Percentiles rank a stretch among this genome's conserved stretches.
phyloP scores from a whole-genome alignment of 257 asterid species.

The Paraleonurus japonicus region DNA sequence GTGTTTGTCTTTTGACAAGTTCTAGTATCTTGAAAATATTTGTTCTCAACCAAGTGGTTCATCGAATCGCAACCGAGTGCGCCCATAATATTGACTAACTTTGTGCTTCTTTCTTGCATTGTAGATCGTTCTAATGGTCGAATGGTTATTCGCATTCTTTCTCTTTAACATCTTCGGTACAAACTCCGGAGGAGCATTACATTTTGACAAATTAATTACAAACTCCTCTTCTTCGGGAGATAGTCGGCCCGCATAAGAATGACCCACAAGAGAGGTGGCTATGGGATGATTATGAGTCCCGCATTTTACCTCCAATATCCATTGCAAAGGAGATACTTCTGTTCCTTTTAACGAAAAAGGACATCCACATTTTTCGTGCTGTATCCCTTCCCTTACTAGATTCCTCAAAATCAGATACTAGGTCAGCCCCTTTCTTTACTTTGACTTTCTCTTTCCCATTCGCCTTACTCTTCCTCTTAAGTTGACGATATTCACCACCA shows the following conservation, averaged over 20 bases:
- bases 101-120: background rate
- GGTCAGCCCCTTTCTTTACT: background rate
- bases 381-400: background rate
- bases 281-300: background rate
- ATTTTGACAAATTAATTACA: background rate
- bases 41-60: background rate
- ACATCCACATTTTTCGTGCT: background rate
- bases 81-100: background rate
- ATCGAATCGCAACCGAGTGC: background rate
- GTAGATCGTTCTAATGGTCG: background rate
- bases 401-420: background rate
- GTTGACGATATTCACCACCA: background rate
- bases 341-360: background rate
- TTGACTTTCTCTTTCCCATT: background rate
- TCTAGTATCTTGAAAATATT: background rate
- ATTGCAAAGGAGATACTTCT: background rate
- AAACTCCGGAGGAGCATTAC: background rate
- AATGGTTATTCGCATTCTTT: background rate
- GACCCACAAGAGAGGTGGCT: background rate
- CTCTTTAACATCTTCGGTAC: background rate
- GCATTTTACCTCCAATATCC: background rate
- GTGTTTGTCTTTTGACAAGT: background rate
- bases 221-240: background rate
- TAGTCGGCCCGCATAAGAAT: background rate
- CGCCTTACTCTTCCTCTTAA: background rate